Evolutionary conservation across 306 rosid species (phyloP), one percentile per base, ranked within the genome.

Genomic region (Vicia faba): DNA sequence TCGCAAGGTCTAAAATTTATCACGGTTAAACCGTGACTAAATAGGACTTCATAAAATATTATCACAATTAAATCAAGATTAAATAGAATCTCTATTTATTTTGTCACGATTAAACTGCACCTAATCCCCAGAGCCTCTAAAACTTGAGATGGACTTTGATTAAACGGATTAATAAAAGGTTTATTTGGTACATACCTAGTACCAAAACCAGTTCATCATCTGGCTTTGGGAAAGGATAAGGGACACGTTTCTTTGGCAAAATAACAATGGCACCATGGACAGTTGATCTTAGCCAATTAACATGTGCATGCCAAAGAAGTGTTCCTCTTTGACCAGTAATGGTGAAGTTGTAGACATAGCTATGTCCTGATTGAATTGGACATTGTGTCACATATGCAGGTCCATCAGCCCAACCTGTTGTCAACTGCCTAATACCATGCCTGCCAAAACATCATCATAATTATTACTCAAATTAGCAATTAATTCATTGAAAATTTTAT

Each of bases 361-460:
- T 87, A 14, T 89, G 85, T 18, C 91, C 91, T 39, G 95, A 68
- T 23, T 36, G 85, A 64, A 89, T 89, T 25, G 98, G 98, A 55
- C 98, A 92, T 29, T 92, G 96, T 46, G 98, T 89, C 20, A 92
- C 63, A 54, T 84, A 92, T 15, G 98, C 95, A 0, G 96, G 98
- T 8, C 98, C 98, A 36, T 92, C 98, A 0, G 98, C 71, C 98
- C 98, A 92, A 18, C 98, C 98, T 0, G 98, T 92, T 78, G 74
- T 67, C 45, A 92, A 63, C 58, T 92, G 98, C 45, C 92, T 79
- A 25, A 92, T 25, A 11, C 98, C 98, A 55, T 92, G 98, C 98
- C 97, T 92, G 35, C 75, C 60, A 33, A 61, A 33, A 33, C 9
- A 33, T 33, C 0, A 2, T n/a, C 4, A 4, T 3, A 4, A 6